Evolutionary conservation across 208 protist species (phyloP).

Genomic region (Acanthamoeba royreba): DNA sequence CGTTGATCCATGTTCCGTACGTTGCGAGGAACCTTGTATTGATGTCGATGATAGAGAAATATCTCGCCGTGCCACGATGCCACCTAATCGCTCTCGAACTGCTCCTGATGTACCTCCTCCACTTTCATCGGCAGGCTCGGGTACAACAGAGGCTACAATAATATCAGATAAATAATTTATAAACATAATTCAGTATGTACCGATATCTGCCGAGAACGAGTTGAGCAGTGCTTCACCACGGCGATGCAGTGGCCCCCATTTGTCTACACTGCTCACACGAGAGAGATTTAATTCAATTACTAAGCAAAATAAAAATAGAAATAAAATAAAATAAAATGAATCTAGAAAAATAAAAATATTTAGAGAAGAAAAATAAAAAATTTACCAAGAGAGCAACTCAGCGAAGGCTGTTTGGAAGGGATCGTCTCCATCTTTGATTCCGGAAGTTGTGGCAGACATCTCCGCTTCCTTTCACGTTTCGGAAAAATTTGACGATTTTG

Average conservation of each 20-base stretch:
- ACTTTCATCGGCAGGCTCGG: background rate
- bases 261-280: background rate
- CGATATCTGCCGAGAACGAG: background rate
- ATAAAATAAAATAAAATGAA: background rate
- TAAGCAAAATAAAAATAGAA: background rate
- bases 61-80: background rate
- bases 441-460: too few relatives aligned
- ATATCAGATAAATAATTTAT: background rate
- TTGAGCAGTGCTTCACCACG: background rate
- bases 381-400: background rate
- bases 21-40: background rate
- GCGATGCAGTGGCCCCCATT: background rate
- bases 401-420: background rate
- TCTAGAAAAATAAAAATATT: background rate
- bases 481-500: too few relatives aligned
- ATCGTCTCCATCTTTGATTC: too few relatives aligned
- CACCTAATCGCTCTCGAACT: background rate
- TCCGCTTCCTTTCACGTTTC: too few relatives aligned
- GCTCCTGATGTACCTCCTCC: background rate
- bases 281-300: background rate
- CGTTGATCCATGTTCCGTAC: background rate
- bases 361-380: background rate
- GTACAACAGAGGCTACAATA: background rate
- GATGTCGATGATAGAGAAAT: background rate
- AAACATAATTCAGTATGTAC: background rate